Evolutionary conservation across 352 stramenopile species (phyloP), one percentile per base, ranked within the genome.

Genomic region (Elongisporangium undulatum): DNA sequence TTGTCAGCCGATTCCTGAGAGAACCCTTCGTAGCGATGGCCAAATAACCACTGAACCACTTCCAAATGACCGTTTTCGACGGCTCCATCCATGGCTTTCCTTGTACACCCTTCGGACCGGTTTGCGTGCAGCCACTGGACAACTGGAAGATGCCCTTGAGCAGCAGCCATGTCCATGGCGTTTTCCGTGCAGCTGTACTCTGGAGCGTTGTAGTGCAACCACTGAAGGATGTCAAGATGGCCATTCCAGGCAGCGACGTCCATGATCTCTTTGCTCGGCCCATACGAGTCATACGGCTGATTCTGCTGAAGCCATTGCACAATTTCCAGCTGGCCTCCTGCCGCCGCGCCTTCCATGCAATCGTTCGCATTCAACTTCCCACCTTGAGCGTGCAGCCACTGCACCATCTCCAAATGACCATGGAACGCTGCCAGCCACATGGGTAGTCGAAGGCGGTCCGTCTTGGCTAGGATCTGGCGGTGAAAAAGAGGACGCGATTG

Each of bases 41-140:
- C 21, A 26, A 39, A 23, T 10, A 88, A 39, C 61, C 74, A 89
- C 52, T 66, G 49, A 2, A 89, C 63, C 13, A 86, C 63, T 1
- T 68, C 45, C 23, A 85, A 49, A 58, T 86, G 72, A 5, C 75
- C 75, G n/a, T 80, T 74, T 24, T 62, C 73, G 0, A 80, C 79
- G 8, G 83, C 79, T 13, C 74, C 61, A 68, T 88, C 78, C 53
- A 90, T 72, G 0, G 79, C 81, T 49, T 77, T 75, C 49, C 73
- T 69, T 0, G 74, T 75, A 16, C 76, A 75, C 0, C 74, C 68
- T 34, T 84, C 74, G 1, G 49, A 59, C 12, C 72, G 78, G 24
- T 73, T 67, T 2, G 64, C 61, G 21, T 80, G 72, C 17, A 87
- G 64, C 56, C 69, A 85, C 58, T 84, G 22, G 3, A 89, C 68